A percentile compares a stretch with the other conserved stretches of the same genome.
These are phyloP conservation scores for Microbotryum saponariae DNA, from an alignment of 1,284 basidiomycete genomes.

Conservation along the genomic window DNA sequence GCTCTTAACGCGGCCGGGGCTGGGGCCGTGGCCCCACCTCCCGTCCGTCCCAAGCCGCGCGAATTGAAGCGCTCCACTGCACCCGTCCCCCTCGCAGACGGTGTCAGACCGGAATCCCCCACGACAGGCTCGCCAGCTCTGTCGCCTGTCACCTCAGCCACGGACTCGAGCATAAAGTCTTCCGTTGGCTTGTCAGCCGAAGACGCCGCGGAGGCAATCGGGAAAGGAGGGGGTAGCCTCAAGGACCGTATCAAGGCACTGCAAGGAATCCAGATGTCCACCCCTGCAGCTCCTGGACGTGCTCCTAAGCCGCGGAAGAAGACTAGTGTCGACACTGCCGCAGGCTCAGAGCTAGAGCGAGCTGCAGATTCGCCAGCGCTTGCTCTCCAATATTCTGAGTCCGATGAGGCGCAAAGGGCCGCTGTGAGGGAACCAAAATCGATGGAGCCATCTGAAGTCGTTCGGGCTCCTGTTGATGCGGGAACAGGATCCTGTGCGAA, in stretches of 20 bases:
- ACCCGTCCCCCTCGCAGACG: slow-evolving; percentile 38
- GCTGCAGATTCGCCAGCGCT: slow-evolving; percentile 16
- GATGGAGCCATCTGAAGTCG: too few relatives aligned
- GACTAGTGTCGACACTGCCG: slow-evolving; percentile 42
- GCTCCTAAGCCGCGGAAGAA: slow-evolving; percentile 56
- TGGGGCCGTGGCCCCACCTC: slow-evolving; percentile 44
- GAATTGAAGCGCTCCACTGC: slow-evolving; percentile 47
- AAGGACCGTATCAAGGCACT: slow-evolving; percentile 89
- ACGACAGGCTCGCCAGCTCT: too few relatives aligned
- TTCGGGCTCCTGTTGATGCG: too few relatives aligned
- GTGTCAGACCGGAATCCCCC: not conserved
- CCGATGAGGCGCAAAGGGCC: too few relatives aligned
- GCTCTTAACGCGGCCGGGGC: slow-evolving; percentile 40
- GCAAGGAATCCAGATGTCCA: slow-evolving; percentile 53
- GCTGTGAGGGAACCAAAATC: too few relatives aligned
- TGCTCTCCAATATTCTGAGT: too few relatives aligned
- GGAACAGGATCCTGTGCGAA: too few relatives aligned
- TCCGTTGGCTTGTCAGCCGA: slow-evolving; percentile 15
- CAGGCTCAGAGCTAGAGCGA: slow-evolving; percentile 29
- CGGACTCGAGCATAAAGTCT: not conserved
- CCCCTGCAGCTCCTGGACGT: slow-evolving; percentile 53
- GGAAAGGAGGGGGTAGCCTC: slow-evolving; percentile 46
- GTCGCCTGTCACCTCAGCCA: not conserved
- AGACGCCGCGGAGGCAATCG: slow-evolving; percentile 27
- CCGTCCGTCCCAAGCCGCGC: slow-evolving; percentile 51